phyloP scores from a whole-genome alignment of 768 basidiomycete genomes.

The Russula ochroleuca region DNA sequence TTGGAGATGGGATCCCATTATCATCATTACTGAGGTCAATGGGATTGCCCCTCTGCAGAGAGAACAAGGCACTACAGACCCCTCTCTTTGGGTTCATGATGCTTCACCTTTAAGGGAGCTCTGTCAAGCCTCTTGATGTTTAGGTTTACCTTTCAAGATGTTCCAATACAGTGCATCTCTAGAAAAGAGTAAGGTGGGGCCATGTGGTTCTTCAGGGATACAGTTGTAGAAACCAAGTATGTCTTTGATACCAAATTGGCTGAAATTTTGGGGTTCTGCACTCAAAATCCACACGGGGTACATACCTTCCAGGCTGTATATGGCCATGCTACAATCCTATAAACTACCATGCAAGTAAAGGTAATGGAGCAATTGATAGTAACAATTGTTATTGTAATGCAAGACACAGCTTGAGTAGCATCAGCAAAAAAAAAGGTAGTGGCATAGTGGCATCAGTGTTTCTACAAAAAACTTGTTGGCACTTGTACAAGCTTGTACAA shows the following conservation, averaged over 20 bases:
- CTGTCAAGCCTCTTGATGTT: too few species aligned
- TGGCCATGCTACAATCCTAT: background rate
- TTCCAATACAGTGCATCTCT: background rate
- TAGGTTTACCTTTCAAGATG: background rate
- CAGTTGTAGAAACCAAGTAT: background rate
- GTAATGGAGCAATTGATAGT: background rate
- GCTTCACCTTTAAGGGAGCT: too few species aligned
- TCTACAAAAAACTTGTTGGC: too few species aligned
- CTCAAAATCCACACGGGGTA: background rate
- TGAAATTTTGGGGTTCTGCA: background rate
- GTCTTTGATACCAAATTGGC: background rate
- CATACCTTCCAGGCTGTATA: background rate
- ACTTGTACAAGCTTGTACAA: too few species aligned
- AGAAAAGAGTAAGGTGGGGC: background rate
- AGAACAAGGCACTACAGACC: background rate
- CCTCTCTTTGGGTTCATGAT: background rate
- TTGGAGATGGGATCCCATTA: background rate
- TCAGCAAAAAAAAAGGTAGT: too few species aligned
- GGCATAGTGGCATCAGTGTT: too few species aligned
- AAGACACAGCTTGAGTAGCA: background rate
- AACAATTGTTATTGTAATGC: background rate
- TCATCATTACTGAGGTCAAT: background rate
- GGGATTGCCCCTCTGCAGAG: background rate
- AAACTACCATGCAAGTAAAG: background rate
- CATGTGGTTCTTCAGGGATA: background rate